A percentile compares a stretch with the other conserved stretches of the same genome.
These are phyloP conservation scores for Fusarium multiceps DNA, from an alignment of 2,329 filamentous ascomycete genomes.

Conservation along the genomic window DNA sequence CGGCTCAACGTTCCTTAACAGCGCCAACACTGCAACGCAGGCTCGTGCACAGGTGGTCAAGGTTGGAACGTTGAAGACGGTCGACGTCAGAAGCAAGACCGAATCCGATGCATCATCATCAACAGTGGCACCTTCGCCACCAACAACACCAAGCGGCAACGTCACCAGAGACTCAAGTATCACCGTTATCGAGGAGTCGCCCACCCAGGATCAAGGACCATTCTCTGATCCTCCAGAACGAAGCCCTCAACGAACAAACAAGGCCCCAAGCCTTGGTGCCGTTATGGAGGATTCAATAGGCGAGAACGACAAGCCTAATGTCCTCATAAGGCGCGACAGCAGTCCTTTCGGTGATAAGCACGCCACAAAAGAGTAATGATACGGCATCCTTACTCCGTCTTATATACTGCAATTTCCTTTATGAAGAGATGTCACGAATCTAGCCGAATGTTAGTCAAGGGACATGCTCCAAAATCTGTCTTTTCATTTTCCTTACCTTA, in stretches of 20 bases:
- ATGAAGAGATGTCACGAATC: constrained; percentile 39
- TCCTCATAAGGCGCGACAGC: constrained; percentile 47
- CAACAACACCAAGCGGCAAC: constrained; percentile 39
- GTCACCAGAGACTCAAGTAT: constrained; percentile 56
- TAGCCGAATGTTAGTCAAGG: constrained; percentile 23
- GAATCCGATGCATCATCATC: constrained; percentile 49
- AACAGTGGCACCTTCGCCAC: constrained; percentile 32
- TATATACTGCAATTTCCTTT: constrained; percentile 30
- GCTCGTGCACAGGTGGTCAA: constrained; percentile 70
- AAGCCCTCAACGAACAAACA: constrained; percentile 47
- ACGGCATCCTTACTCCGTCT: constrained; percentile 13
- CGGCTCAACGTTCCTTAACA: constrained; percentile 75
- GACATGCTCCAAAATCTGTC: constrained; percentile 27
- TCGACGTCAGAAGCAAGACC: constrained; percentile 53
- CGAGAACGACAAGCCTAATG: constrained; percentile 49
- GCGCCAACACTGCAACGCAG: constrained; percentile 68
- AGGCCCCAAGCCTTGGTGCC: constrained; percentile 62
- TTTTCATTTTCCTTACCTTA: constrained; percentile 22
- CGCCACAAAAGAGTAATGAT: constrained; percentile 61
- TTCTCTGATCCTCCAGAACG: constrained; percentile 66
- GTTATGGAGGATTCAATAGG: constrained; percentile 64
- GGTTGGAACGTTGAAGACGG: constrained; percentile 65
- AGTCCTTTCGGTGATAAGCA: constrained; percentile 71
- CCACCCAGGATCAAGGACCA: constrained; percentile 64
- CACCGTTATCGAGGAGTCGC: constrained; percentile 63